Evolutionary conservation across 1,139 yeast species (phyloP).

Genomic region (Scheffersomyces titani): DNA sequence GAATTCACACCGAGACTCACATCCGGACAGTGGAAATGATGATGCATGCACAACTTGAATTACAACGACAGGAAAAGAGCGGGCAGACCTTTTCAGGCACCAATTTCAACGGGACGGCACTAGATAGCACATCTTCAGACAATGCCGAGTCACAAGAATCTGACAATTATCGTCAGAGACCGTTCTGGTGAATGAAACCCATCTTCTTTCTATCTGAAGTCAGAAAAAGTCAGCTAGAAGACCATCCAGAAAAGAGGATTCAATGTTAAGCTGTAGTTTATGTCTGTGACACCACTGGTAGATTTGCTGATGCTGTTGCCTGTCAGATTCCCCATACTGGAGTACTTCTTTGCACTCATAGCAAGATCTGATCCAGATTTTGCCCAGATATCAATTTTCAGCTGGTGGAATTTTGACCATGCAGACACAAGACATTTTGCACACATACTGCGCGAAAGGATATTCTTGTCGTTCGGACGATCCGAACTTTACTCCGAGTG

Average conservation of each 20-base stretch:
- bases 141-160: neutral
- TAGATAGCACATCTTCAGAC: neutral
- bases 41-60: slow-evolving; percentile 18
- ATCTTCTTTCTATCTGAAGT: neutral
- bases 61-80: slow-evolving; percentile 10
- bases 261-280: neutral
- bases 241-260: neutral
- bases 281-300: neutral
- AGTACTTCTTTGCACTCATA: neutral
- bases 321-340: neutral
- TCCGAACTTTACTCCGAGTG: neutral
- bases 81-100: neutral
- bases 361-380: neutral
- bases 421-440: neutral
- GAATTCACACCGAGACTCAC: slow-evolving; percentile 34
- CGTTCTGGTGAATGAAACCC: neutral
- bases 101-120: neutral
- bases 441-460: neutral
- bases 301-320: neutral
- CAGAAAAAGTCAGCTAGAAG: neutral
- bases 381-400: neutral
- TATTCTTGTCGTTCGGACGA: neutral
- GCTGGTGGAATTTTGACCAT: neutral
- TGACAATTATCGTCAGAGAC: neutral
- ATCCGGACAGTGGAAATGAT: slow-evolving; percentile 29